phyloP scores from a whole-genome alignment of 768 basidiomycete genomes.

The Phanerochaete sordida region DNA sequence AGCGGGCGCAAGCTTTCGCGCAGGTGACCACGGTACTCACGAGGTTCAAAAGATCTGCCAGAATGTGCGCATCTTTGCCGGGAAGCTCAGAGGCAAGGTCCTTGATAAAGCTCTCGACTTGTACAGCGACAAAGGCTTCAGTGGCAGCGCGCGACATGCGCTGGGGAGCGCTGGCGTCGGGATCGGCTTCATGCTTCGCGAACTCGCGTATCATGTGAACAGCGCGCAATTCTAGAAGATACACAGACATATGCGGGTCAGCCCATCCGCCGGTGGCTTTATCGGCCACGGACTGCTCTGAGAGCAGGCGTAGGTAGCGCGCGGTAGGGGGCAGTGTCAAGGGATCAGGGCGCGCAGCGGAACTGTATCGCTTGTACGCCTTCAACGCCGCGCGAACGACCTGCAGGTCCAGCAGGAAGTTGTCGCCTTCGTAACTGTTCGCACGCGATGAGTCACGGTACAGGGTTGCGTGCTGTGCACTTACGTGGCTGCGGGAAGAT shows the following conservation, averaged over 20 bases:
- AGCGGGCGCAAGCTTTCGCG: neutral
- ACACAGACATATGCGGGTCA: slow-evolving; percentile 33
- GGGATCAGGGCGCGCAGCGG: slow-evolving; percentile 24
- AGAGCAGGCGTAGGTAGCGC: slow-evolving; percentile 55
- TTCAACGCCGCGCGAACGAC: slow-evolving; percentile 72
- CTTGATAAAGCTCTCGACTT: slow-evolving; percentile 47
- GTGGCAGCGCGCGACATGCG: slow-evolving; percentile 60
- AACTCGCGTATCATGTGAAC: slow-evolving; percentile 50
- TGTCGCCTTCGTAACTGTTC: slow-evolving; percentile 71
- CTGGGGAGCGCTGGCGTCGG: slow-evolving; percentile 54
- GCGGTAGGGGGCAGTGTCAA: slow-evolving; percentile 44
- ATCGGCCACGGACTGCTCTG: neutral
- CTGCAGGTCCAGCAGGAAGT: slow-evolving; percentile 73
- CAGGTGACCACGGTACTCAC: slow-evolving; percentile 29
- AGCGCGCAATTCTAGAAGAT: slow-evolving; percentile 63
- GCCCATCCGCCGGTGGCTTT: slow-evolving; percentile 33
- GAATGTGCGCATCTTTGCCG: slow-evolving; percentile 15
- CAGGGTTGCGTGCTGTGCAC: slow-evolving; percentile 16
- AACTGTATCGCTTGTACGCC: slow-evolving; percentile 38
- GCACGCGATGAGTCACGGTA: neutral
- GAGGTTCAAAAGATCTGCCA: slow-evolving; percentile 38
- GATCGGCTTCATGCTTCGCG: slow-evolving; percentile 29
- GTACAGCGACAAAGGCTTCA: slow-evolving; percentile 63
- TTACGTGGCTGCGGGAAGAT: slow-evolving; percentile 62
- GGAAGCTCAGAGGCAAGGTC: slow-evolving; percentile 21